A percentile compares a stretch with the other conserved stretches of the same genome.
Evolutionary conservation across 306 rosid species (phyloP).

Genomic region (Alnus rubra): DNA sequence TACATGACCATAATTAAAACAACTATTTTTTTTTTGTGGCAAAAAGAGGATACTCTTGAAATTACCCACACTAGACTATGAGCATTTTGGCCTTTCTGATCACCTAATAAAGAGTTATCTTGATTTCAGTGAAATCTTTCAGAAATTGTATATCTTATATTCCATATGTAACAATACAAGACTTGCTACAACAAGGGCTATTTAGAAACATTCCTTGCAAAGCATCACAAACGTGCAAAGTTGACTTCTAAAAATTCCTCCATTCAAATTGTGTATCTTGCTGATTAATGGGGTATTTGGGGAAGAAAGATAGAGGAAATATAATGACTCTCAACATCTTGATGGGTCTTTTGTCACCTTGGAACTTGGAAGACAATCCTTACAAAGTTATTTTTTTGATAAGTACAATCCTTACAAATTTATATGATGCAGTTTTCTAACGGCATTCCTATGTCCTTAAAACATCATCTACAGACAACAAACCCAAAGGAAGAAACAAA

Average conservation of each 20-base stretch:
- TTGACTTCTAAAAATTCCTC: neutral
- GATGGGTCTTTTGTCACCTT: neutral
- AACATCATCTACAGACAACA: too few relatives aligned
- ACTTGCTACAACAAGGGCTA: neutral
- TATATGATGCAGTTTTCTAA: neutral
- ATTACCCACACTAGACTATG: neutral
- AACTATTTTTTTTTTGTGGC: too few relatives aligned
- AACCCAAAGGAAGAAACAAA: too few relatives aligned
- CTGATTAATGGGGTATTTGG: neutral
- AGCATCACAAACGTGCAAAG: neutral
- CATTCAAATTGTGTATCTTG: neutral
- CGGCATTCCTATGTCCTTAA: neutral
- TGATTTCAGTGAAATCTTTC: neutral
- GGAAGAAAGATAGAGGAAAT: neutral
- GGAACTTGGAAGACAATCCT: neutral
- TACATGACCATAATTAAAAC: neutral
- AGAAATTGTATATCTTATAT: too few relatives aligned
- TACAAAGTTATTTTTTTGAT: too few relatives aligned
- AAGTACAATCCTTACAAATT: neutral
- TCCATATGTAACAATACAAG: too few relatives aligned
- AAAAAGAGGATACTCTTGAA: too few relatives aligned
- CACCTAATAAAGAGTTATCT: neutral
- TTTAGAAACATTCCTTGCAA: neutral
- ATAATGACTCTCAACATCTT: neutral
- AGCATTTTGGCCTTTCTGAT: neutral